Percentiles rank a stretch among this genome's conserved stretches.
Conservation (phyloP, 495 filamentous ascomycete species). For the Aspergillus bertholletiae region DNA sequence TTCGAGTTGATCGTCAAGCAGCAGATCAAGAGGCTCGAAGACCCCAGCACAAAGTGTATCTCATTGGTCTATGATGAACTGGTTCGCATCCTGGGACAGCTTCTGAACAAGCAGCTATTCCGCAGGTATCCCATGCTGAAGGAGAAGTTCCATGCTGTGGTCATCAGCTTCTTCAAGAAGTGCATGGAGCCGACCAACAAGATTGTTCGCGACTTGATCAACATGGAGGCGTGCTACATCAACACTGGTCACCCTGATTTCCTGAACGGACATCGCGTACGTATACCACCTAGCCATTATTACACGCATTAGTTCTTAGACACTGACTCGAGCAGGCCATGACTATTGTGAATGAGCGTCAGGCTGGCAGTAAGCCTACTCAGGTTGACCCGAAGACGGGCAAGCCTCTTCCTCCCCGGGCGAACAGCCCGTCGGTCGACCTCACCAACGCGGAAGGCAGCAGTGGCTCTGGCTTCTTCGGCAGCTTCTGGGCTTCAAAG, state of each 20-base stretch:
- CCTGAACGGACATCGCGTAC: slow-evolving; percentile 84
- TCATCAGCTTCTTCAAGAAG: slow-evolving; percentile 96
- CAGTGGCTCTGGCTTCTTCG: slow-evolving; percentile 80
- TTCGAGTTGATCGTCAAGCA: slow-evolving; percentile 99
- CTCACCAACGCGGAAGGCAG: slow-evolving; percentile 49
- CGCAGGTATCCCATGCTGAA: slow-evolving; percentile 88
- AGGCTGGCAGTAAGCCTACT: slow-evolving; percentile 75
- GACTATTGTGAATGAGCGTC: slow-evolving; percentile 93
- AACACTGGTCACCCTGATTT: slow-evolving; percentile 99
- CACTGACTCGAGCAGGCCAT: slow-evolving; percentile 61
- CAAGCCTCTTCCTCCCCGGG: slow-evolving; percentile 79
- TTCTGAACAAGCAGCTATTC: slow-evolving; percentile 86
- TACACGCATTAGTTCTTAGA: background rate
- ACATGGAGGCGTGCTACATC: slow-evolving; percentile 96
- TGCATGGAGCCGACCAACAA: slow-evolving; percentile 97
- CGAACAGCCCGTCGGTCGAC: slow-evolving; percentile 64
- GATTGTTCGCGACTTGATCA: slow-evolving; percentile 86
- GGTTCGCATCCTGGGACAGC: slow-evolving; percentile 87
- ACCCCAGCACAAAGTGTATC: slow-evolving; percentile 95
- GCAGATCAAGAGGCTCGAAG: slow-evolving; percentile 94
- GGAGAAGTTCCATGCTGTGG: slow-evolving; percentile 95
- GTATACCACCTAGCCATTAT: slow-evolving; percentile 3
- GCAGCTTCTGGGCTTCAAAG: slow-evolving; percentile 94
- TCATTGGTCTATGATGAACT: slow-evolving; percentile 97
- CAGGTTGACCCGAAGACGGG: slow-evolving; percentile 99